Percentiles rank a stretch among this genome's conserved stretches.
Conservation (phyloP, 2,329 filamentous ascomycete species). For the Raffaelea albimanens region DNA sequence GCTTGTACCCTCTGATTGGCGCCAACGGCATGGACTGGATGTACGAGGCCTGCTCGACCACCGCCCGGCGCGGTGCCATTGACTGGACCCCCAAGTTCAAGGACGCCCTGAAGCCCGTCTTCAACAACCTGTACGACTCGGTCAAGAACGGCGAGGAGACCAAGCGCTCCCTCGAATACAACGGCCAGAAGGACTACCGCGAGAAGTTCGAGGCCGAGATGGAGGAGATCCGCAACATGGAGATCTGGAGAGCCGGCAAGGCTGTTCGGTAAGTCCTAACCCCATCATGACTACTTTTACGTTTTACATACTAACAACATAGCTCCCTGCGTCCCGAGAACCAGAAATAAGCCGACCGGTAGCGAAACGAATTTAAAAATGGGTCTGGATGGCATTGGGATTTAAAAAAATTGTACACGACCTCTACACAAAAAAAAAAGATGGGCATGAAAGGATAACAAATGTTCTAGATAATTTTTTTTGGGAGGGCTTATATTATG, state of each 20-base stretch:
- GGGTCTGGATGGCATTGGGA: no score
- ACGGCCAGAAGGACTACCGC: constrained; percentile 90
- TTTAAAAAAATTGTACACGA: neutral
- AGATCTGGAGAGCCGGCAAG: constrained; percentile 99
- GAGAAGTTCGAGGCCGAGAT: constrained; percentile 97
- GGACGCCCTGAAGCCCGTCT: constrained; percentile 96
- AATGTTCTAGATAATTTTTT: no score
- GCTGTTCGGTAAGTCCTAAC: no score
- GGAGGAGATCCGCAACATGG: constrained; percentile 93
- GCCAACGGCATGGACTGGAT: constrained; percentile 99
- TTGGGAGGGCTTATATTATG: no score
- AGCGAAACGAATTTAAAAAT: neutral
- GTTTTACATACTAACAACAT: constrained; percentile 4
- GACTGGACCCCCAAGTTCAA: constrained; percentile 98
- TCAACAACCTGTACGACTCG: constrained; percentile 92
- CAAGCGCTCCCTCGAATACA: constrained; percentile 93
- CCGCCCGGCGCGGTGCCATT: constrained; percentile 93
- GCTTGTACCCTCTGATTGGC: constrained; percentile 93
- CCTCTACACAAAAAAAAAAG: neutral
- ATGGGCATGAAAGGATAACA: neutral
- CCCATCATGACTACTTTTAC: constrained; percentile 30
- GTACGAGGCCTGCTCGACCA: constrained; percentile 99
- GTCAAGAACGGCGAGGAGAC: constrained; percentile 91
- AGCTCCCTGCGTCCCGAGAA: constrained; percentile 78
- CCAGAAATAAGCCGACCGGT: constrained; percentile 50